These are phyloP conservation scores for Penicillium sp. DNA, from an alignment of 2,329 filamentous ascomycete species.

Conservation along the genomic window DNA sequence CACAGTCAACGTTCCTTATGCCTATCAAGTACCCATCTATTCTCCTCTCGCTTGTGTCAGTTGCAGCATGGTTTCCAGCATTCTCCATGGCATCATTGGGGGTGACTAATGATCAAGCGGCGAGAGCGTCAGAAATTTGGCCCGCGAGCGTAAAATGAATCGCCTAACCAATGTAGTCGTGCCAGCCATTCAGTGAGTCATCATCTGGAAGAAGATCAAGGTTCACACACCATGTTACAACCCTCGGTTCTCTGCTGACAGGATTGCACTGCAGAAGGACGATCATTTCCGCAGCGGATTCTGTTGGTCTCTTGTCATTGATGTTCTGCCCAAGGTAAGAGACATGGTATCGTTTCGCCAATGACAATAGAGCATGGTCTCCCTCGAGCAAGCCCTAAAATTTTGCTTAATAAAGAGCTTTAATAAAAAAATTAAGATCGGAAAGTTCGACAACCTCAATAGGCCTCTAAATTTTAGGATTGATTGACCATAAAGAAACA, in stretches of 20 bases:
- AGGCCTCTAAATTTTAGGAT: neutral
- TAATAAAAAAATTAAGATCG: neutral
- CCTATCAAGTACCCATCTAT: neutral
- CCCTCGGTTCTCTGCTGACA: too few species aligned
- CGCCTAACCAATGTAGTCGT: conserved; percentile 27
- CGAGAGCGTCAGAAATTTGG: conserved; percentile 31
- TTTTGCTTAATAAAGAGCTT: neutral
- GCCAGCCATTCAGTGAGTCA: conserved; percentile 34
- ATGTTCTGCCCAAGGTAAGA: too few species aligned
- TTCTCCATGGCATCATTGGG: conserved; percentile 14
- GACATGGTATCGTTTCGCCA: too few species aligned
- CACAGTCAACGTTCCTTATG: conserved; percentile 17
- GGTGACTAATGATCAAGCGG: conserved; percentile 33
- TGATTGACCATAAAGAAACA: neutral
- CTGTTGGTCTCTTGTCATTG: too few species aligned
- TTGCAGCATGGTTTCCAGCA: too few species aligned
- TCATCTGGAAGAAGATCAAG: conserved; percentile 33
- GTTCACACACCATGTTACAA: too few species aligned
- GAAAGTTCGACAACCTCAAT: neutral
- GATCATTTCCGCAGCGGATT: too few species aligned
- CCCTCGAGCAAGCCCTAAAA: too few species aligned
- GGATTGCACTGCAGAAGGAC: too few species aligned
- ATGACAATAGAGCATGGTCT: too few species aligned
- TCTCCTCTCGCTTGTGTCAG: neutral
- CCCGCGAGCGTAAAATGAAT: conserved; percentile 27